Conservation (phyloP, 331 rosid genomes). For the Spiraea crenata region DNA sequence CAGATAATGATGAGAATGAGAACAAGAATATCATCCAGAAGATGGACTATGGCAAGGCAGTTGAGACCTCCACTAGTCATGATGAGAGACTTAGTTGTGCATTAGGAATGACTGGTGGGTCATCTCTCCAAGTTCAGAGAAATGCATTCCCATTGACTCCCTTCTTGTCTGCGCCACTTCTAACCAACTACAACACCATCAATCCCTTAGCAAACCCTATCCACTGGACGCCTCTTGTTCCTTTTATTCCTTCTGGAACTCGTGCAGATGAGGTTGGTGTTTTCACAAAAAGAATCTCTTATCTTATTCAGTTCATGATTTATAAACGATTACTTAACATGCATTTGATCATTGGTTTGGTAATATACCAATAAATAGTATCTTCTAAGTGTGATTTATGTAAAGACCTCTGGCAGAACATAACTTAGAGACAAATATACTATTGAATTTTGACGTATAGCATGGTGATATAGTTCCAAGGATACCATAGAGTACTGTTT, state of each 20-base stretch:
- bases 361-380: neutral
- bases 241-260: slow-evolving; percentile 71
- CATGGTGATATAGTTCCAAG: too few relatives aligned
- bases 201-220: slow-evolving; percentile 86
- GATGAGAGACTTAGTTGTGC: slow-evolving; percentile 54
- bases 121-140: slow-evolving; percentile 90
- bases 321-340: neutral
- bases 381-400: neutral
- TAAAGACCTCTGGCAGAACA: neutral
- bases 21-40: slow-evolving; percentile 66
- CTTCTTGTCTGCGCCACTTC: slow-evolving; percentile 79
- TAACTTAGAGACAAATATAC: neutral
- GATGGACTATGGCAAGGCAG: slow-evolving; percentile 79
- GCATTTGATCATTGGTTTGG: neutral
- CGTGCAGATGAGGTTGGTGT: slow-evolving; percentile 79
- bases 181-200: slow-evolving; percentile 68
- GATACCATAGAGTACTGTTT: too few relatives aligned
- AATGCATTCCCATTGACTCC: slow-evolving; percentile 68
- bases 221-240: slow-evolving; percentile 86
- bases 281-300: neutral
- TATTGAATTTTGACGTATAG: too few relatives aligned
- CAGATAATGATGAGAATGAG: slow-evolving; percentile 75
- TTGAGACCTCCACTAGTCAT: slow-evolving; percentile 64
- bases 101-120: slow-evolving; percentile 65
- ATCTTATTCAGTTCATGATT: neutral